Percentiles rank a stretch among this genome's conserved stretches.
Evolutionary conservation across 192 early-diverging fungal genomes (phyloP).

Genomic region (Lobosporangium transversale): DNA sequence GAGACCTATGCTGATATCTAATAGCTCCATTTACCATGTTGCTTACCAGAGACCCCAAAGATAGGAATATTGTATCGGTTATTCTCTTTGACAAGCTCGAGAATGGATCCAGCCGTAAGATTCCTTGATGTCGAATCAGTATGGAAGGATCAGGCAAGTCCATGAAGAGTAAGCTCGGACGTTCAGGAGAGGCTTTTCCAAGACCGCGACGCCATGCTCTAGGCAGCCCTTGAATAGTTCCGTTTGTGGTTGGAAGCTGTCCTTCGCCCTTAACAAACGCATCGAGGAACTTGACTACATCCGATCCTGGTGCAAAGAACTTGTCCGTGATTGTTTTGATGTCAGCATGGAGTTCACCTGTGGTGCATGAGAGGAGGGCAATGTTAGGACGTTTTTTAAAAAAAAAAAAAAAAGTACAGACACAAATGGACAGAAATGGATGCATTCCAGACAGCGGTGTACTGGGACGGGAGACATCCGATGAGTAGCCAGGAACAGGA

Average conservation of each 20-base stretch:
- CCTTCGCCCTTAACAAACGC: slow-evolving; percentile 11
- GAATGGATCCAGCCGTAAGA: slow-evolving; percentile 13
- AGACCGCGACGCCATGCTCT: slow-evolving; percentile 4
- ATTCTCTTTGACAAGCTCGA: slow-evolving; percentile 9
- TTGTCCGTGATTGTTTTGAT: slow-evolving; percentile 12
- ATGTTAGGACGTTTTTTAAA: not conserved
- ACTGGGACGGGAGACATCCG: slow-evolving; percentile 19
- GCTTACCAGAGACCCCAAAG: slow-evolving; percentile 4
- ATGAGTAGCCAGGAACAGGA: slow-evolving; percentile 1
- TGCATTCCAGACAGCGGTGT: slow-evolving; percentile 12
- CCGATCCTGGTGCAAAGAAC: slow-evolving; percentile 7
- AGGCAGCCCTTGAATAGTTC: slow-evolving; percentile 3
- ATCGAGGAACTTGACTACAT: slow-evolving; percentile 1
- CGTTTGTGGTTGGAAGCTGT: not conserved
- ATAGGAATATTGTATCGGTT: not conserved
- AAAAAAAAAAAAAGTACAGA: not conserved
- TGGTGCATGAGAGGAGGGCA: slow-evolving; percentile 1
- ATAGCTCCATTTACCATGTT: no score
- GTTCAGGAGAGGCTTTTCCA: slow-evolving; percentile 1
- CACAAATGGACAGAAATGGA: no score
- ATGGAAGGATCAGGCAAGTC: slow-evolving; percentile 2
- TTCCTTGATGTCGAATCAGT: slow-evolving; percentile 12
- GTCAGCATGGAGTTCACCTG: slow-evolving; percentile 6
- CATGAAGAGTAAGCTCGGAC: slow-evolving; percentile 11
- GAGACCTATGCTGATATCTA: no score